Base-by-base conservation (phyloP, 352 stramenopile genomes). In the Phytophthora palmivora region DNA sequence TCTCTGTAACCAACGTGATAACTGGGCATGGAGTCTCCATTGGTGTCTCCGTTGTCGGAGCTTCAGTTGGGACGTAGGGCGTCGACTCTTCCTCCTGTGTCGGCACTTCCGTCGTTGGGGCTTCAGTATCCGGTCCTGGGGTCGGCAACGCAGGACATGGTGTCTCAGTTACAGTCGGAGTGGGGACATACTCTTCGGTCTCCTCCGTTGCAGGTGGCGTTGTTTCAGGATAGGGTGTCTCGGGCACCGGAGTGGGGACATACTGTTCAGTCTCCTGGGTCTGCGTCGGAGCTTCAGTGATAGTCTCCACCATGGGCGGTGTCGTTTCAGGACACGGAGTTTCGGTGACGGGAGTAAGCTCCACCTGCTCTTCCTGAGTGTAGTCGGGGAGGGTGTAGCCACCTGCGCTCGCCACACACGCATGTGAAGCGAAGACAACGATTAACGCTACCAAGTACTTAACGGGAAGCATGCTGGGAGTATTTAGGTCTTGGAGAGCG, bases 361-460 rank as follows among this genome's bases (percentile, higher is more conserved):
- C 19, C 24, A 28, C 3, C 24, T 28, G 24, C 24, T 28, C 24
- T 28, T 28, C 24, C 24, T 28, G 24, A 6, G 24, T 36, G 28
- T 66, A 67, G 32, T 67, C 26, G 5, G 48, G 48, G 37, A 55
- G 36, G 10, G 10, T 54, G 18, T 63, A 67, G n/a, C 66, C 55
- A 9, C 51, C 55, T 6, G 56, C 66, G 16, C n/a, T 73, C 34
- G 56, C 66, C 16, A 63, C 42, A 28, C 60, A 70, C 1, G 48
- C 32, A 34, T 68, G 67, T 1, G 62, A 60, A 39, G 52, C 61
- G 16, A 56, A 72, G 39, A 69, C 14, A 22, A 52, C 62, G 37
- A 71, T 50, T 9, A 75, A 39, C 14, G 62, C 46, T 34, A 63
- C 62, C 12, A 75, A 42, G n/a, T 69, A 75, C 67, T 75, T 75